phyloP scores from a whole-genome alignment of 2,329 filamentous ascomycete species.

The Fusarium robinianum region DNA sequence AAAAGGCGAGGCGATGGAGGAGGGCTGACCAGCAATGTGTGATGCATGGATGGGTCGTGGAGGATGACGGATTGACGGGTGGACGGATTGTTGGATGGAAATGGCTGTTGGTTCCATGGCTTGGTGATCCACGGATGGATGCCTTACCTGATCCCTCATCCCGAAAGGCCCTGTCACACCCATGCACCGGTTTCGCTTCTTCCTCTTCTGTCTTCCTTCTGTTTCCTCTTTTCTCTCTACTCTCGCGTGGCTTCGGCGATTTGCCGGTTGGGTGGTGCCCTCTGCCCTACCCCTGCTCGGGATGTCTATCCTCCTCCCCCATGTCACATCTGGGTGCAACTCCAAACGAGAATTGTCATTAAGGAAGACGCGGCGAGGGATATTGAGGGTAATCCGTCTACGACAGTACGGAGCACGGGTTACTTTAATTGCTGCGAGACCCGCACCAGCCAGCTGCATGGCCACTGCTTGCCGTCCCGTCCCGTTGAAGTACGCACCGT shows the following conservation, averaged over 20 bases:
- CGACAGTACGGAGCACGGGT: too few species aligned
- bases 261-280: conserved; percentile 15
- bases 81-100: conserved; percentile 6
- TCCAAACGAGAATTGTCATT: too few species aligned
- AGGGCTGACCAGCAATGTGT: too few species aligned
- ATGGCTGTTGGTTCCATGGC: conserved; percentile 7
- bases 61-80: conserved; percentile 16
- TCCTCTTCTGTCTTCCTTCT: conserved; percentile 3
- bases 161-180: conserved; percentile 12
- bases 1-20: not conserved
- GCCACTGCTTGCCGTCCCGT: conserved; percentile 19
- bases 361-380: too few species aligned
- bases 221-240: conserved; percentile 3
- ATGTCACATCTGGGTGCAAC: too few species aligned
- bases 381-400: too few species aligned
- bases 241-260: conserved; percentile 11
- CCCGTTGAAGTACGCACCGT: conserved; percentile 12
- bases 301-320: not conserved
- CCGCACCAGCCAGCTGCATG: too few species aligned
- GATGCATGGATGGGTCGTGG: conserved; percentile 15
- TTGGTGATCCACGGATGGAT: conserved; percentile 20
- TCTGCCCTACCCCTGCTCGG: not conserved
- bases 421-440: too few species aligned
- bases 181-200: conserved; percentile 1
- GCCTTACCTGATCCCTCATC: conserved; percentile 9